Percentiles rank a stretch among this genome's conserved stretches.
These are phyloP conservation scores for Corrigiola litoralis DNA, from an alignment of 179 eudicot genomes.

Conservation along the genomic window DNA sequence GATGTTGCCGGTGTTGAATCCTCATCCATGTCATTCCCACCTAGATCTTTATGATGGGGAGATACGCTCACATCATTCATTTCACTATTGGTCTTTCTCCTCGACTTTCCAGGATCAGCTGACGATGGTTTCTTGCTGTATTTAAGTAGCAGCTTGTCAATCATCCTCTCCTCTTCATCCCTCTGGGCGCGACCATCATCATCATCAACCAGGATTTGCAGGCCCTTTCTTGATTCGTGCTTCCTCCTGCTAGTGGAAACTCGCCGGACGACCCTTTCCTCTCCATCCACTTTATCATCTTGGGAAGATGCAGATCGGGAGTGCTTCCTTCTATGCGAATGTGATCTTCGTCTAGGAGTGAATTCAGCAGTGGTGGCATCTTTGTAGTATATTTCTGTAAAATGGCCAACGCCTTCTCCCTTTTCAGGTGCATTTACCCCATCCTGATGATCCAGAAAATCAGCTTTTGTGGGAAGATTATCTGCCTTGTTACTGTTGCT, in stretches of 20 bases:
- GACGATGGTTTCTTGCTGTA: slow-evolving; percentile 72
- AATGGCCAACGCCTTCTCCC: slow-evolving; percentile 24
- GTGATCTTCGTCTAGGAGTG: slow-evolving; percentile 62
- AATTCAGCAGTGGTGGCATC: slow-evolving; percentile 29
- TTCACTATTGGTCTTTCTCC: slow-evolving; percentile 34
- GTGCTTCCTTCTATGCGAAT: slow-evolving; percentile 58
- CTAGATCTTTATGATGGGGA: slow-evolving; percentile 18
- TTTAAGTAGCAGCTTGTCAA: slow-evolving; percentile 73
- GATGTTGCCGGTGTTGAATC: slow-evolving; percentile 36
- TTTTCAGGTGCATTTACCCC: slow-evolving; percentile 17
- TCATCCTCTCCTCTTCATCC: slow-evolving; percentile 71
- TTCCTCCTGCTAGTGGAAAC: slow-evolving; percentile 72
- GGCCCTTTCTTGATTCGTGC: slow-evolving; percentile 65
- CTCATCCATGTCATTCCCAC: slow-evolving; percentile 8
- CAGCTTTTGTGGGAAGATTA: slow-evolving; percentile 23
- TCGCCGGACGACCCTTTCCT: slow-evolving; percentile 42
- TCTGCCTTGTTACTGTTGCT: slow-evolving; percentile 26
- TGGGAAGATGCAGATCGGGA: slow-evolving; percentile 36
- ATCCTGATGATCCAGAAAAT: slow-evolving; percentile 20
- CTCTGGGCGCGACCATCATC: slow-evolving; percentile 43
- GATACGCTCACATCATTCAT: slow-evolving; percentile 22
- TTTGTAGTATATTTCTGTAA: slow-evolving; percentile 42
- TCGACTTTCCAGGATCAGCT: slow-evolving; percentile 40
- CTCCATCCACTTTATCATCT: slow-evolving; percentile 29
- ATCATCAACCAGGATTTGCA: slow-evolving; percentile 61